Evolutionary conservation across 768 basidiomycete genomes (phyloP), one percentile per base, ranked within the genome.

Genomic region (Termitomyces sp.): DNA sequence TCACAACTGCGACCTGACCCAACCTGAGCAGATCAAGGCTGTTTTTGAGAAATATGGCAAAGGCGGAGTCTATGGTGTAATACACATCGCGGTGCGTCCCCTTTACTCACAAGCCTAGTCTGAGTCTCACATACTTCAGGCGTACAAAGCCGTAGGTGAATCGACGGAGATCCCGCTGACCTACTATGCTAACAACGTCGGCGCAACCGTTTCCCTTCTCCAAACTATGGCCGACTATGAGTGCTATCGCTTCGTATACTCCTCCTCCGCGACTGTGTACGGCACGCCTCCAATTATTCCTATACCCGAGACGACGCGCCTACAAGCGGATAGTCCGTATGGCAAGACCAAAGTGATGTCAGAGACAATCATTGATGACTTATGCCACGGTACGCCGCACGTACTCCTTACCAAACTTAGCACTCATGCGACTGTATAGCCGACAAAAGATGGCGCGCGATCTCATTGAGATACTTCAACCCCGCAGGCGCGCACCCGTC

Each of bases 401-500:
- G 10, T 4, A 33, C 46, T 40, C 37, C 33, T 43, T 40, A 49
- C 56, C 36, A 55, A 44, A 58, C 34, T 52, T 20, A 9, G 18
- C 20, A 53, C 32, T 26, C 33, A 36, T n/a, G 24, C 37, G 33
- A 56, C 32, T 26, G 26, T 45, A 47, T 70, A 91, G 91, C 93
- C 56, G 84, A 92, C 66, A 69, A 78, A 61, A 79, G 75, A 62
- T 96, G 92, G 91, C 79, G 85, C 37, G 91, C 86, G 0, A 84
- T 97, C 68, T 91, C 92, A 45, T 79, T 98, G 62, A 84, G 97
- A 55, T 99, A 98, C 75, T 99, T 99, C 89, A 99, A 99, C 72
- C 97, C 97, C 62, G 97, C 93, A 37, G 97, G 97, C n/a, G 95
- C 96, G 1, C 96, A 98, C 72, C 93, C 95, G 2, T 97, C 95